phyloP scores from a whole-genome alignment of 2,329 filamentous ascomycete species.

The Aulographum hederae region DNA sequence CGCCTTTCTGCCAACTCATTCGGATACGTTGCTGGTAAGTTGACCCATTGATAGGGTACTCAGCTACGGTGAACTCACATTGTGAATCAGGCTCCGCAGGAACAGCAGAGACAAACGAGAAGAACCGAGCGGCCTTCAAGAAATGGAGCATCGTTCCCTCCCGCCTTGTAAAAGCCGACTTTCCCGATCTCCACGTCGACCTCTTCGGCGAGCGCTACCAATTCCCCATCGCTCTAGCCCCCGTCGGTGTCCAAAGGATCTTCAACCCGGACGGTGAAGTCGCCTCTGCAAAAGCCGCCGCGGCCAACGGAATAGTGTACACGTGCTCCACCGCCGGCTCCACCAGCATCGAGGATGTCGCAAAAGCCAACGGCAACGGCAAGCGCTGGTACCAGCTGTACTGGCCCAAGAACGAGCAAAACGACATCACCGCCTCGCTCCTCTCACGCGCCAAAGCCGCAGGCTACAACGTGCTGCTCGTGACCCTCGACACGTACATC shows the following conservation, averaged over 20 bases:
- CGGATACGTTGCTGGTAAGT: constrained; percentile 17
- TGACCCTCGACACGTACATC: constrained; percentile 55
- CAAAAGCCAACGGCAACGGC: constrained; percentile 35
- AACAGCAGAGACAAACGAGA: constrained; percentile 6
- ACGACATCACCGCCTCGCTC: constrained; percentile 47
- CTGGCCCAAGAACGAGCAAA: constrained; percentile 46
- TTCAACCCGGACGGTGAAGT: constrained; percentile 48
- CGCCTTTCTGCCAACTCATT: constrained; percentile 13
- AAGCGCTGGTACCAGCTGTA: constrained; percentile 59
- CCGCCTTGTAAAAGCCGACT: constrained; percentile 1
- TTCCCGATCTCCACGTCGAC: constrained; percentile 18
- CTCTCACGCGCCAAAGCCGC: constrained; percentile 40
- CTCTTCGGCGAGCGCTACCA: constrained; percentile 24
- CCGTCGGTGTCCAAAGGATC: constrained; percentile 50
- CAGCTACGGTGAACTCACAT: too few species aligned
- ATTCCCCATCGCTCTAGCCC: constrained; percentile 43
- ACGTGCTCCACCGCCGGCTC: constrained; percentile 48
- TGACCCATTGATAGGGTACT: too few species aligned
- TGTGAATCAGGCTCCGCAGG: constrained; percentile 7
- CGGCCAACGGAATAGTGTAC: constrained; percentile 43
- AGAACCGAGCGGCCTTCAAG: constrained; percentile 7
- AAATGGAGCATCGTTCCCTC: constrained; percentile 7
- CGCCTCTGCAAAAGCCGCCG: constrained; percentile 44
- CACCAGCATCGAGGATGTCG: constrained; percentile 48
- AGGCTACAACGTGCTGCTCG: constrained; percentile 47